These are phyloP conservation scores for Corynascus novoguineensis DNA, from an alignment of 495 filamentous ascomycete genomes.

Conservation along the genomic window DNA sequence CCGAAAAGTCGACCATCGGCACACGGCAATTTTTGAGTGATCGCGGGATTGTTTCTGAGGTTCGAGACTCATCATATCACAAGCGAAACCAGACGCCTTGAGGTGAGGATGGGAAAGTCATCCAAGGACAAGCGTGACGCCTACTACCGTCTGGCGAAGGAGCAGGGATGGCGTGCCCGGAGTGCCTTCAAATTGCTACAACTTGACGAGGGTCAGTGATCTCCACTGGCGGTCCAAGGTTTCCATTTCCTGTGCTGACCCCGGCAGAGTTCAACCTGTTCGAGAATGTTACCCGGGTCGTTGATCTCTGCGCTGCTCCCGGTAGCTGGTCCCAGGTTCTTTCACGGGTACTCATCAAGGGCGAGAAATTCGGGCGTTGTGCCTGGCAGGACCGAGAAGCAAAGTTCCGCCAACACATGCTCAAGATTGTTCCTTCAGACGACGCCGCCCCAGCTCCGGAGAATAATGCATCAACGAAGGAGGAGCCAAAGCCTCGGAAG, in stretches of 20 bases:
- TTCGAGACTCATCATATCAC: too few species aligned
- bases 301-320: slow-evolving; percentile 93
- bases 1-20: too few species aligned
- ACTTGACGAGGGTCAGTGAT: slow-evolving; percentile 64
- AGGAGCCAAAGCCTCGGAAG: slow-evolving; percentile 50
- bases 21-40: too few species aligned
- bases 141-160: slow-evolving; percentile 95
- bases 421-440: slow-evolving; percentile 39
- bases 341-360: slow-evolving; percentile 84
- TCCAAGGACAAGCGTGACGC: slow-evolving; percentile 98
- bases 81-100: too few species aligned
- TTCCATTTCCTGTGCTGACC: neutral
- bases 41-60: slow-evolving; percentile 2
- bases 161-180: slow-evolving; percentile 95
- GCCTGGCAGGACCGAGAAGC: slow-evolving; percentile 80
- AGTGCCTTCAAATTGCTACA: slow-evolving; percentile 96
- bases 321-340: slow-evolving; percentile 97
- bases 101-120: slow-evolving; percentile 99
- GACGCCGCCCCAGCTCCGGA: slow-evolving; percentile 5
- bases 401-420: slow-evolving; percentile 50
- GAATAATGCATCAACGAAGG: slow-evolving; percentile 2
- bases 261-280: slow-evolving; percentile 82
- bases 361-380: slow-evolving; percentile 76
- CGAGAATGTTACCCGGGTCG: slow-evolving; percentile 77
- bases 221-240: neutral